phyloP scores from a whole-genome alignment of 192 early-diverging fungal species.

The Lunasporangiospora selenospora region DNA sequence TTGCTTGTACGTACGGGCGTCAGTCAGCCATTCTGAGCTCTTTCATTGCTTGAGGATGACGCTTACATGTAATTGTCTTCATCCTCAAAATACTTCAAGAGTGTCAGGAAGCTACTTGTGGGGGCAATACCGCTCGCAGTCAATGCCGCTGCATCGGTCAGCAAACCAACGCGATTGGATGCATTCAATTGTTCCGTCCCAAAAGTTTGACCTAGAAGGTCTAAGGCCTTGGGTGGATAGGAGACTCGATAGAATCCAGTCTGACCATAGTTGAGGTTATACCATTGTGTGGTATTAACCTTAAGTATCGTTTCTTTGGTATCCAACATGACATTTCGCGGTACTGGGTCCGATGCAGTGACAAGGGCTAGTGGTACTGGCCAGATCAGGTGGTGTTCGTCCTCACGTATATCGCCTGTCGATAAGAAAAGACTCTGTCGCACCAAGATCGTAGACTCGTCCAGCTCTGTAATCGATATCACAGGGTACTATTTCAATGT shows the following conservation, averaged over 20 bases:
- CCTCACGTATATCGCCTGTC: slow-evolving; percentile 78
- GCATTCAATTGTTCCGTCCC: slow-evolving; percentile 59
- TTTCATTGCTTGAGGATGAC: slow-evolving; percentile 55
- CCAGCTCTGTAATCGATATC: slow-evolving; percentile 31
- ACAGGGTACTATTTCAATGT: slow-evolving; percentile 56
- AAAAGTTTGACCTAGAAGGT: slow-evolving; percentile 59
- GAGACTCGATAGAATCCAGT: slow-evolving; percentile 90
- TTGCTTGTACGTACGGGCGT: too few relatives aligned
- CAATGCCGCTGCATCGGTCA: slow-evolving; percentile 84
- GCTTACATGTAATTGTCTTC: slow-evolving; percentile 83
- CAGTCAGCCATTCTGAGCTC: slow-evolving; percentile 52
- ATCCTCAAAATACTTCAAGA: slow-evolving; percentile 74
- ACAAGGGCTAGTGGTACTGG: slow-evolving; percentile 62
- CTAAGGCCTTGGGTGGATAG: slow-evolving; percentile 65
- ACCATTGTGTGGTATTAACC: slow-evolving; percentile 64
- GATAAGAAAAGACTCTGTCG: slow-evolving; percentile 86
- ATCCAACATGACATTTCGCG: slow-evolving; percentile 60
- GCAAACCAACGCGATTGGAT: slow-evolving; percentile 76
- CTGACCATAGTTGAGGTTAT: slow-evolving; percentile 86
- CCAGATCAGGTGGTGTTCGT: slow-evolving; percentile 86
- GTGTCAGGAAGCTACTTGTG: slow-evolving; percentile 75
- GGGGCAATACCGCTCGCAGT: slow-evolving; percentile 77
- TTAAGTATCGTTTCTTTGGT: slow-evolving; percentile 54
- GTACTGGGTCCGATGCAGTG: slow-evolving; percentile 54
- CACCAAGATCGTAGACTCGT: slow-evolving; percentile 49